phyloP scores from a whole-genome alignment of 2,329 filamentous ascomycete genomes.

The Colletotrichum cereale region DNA sequence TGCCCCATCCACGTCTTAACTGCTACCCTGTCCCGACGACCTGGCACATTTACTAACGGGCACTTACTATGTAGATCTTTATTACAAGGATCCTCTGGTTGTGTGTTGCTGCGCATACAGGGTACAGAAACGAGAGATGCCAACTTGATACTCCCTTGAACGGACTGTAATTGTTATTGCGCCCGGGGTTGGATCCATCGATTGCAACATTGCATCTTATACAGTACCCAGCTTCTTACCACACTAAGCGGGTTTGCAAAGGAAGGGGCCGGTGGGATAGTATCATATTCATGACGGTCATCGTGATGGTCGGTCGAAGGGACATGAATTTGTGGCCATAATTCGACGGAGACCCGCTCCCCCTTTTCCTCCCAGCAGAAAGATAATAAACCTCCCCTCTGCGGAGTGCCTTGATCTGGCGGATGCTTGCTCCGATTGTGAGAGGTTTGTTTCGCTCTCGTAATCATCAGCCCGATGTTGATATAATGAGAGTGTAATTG shows the following conservation, averaged over 20 bases:
- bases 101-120: neutral
- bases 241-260: neutral
- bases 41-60: neutral
- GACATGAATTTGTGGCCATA: neutral
- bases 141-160: neutral
- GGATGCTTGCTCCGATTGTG: no score
- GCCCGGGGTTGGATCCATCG: neutral
- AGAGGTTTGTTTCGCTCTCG: no score
- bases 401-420: neutral
- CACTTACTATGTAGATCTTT: conserved; percentile 3
- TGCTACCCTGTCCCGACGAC: conserved; percentile 18
- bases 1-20: conserved; percentile 1
- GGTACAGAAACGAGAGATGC: neutral
- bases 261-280: neutral
- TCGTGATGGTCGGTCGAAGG: neutral
- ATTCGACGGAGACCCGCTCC: neutral
- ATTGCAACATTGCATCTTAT: neutral
- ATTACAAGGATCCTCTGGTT: conserved; percentile 3
- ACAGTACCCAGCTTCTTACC: neutral
- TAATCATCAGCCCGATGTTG: no score
- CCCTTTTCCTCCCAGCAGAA: neutral
- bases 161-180: conserved; percentile 4
- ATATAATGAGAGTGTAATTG: no score
- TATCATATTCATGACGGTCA: neutral
- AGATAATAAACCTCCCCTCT: neutral